A percentile compares a stretch with the other conserved stretches of the same genome.
These are phyloP conservation scores for Austroboletus festivus DNA, from an alignment of 768 basidiomycete species.

Conservation along the genomic window DNA sequence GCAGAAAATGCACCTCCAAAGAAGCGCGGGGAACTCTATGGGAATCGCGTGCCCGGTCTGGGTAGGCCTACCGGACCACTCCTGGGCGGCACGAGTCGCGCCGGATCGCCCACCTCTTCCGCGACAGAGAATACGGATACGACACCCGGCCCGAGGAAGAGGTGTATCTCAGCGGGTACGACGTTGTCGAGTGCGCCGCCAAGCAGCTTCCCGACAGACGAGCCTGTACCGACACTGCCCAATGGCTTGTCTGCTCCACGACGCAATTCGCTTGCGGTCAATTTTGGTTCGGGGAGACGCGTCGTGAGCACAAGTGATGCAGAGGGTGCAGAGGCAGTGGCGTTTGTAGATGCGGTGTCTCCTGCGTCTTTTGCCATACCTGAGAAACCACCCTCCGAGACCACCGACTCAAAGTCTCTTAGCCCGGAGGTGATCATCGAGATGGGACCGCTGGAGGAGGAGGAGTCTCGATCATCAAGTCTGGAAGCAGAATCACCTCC, in stretches of 20 bases:
- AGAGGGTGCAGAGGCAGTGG: background rate
- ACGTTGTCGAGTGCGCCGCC: slow-evolving; percentile 14
- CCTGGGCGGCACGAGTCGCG: slow-evolving; percentile 11
- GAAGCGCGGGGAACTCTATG: slow-evolving; percentile 67
- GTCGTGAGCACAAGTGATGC: slow-evolving; percentile 15
- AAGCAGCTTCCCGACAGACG: slow-evolving; percentile 11
- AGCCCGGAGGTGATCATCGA: slow-evolving; percentile 2
- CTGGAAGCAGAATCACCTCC: slow-evolving; percentile 1
- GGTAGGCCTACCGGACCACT: slow-evolving; percentile 22
- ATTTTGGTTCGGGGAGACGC: slow-evolving; percentile 22
- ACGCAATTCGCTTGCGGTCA: slow-evolving; percentile 31
- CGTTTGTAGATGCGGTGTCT: slow-evolving; percentile 3
- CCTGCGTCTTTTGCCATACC: slow-evolving; percentile 6
- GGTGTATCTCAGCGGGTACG: slow-evolving; percentile 28
- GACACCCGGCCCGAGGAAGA: slow-evolving; percentile 22
- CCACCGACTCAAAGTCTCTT: background rate
- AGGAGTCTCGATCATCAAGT: slow-evolving; percentile 1
- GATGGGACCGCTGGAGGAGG: background rate
- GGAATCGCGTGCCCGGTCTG: slow-evolving; percentile 56
- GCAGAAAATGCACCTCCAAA: slow-evolving; percentile 44
- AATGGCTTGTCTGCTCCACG: slow-evolving; percentile 9
- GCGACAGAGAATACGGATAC: slow-evolving; percentile 8
- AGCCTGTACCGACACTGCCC: slow-evolving; percentile 27
- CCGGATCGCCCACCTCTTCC: slow-evolving; percentile 17
- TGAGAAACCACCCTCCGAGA: slow-evolving; percentile 10